Evolutionary conservation across 176 grass and related monocot genomes (phyloP).

Genomic region (Panicum miliaceum): DNA sequence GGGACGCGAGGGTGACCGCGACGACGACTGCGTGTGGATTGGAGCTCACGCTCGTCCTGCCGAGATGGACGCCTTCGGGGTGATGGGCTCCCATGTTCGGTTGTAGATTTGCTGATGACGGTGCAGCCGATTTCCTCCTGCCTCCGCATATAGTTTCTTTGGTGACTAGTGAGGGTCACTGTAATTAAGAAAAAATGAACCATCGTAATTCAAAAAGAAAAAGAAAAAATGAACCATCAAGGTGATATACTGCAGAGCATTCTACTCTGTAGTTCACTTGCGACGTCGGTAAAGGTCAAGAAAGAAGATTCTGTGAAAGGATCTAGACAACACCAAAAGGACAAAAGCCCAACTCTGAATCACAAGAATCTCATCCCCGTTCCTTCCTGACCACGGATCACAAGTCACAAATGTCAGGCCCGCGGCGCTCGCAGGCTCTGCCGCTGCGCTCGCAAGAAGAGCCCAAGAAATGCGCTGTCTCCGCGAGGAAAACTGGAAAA

Average conservation of each 20-base stretch:
- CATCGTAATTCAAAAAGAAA: too few species aligned
- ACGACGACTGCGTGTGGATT: background rate
- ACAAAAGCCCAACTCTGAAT: background rate
- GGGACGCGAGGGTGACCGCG: background rate
- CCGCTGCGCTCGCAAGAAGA: background rate
- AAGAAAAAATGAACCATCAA: background rate
- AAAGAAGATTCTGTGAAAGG: constrained; percentile 15
- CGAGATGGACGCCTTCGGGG: too few species aligned
- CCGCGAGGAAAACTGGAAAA: background rate
- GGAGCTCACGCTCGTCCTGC: too few species aligned
- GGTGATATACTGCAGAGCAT: background rate
- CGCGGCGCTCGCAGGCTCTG: background rate
- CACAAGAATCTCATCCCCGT: constrained; percentile 33
- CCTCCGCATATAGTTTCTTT: background rate
- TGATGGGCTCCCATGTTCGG: too few species aligned
- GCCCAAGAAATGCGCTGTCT: background rate
- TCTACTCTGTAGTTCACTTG: background rate
- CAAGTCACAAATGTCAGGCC: background rate
- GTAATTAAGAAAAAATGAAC: background rate
- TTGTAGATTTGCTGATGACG: too few species aligned
- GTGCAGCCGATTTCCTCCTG: too few species aligned
- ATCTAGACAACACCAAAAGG: too few species aligned
- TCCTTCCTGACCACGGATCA: background rate
- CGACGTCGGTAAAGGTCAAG: background rate
- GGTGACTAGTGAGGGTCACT: background rate